phyloP scores from a whole-genome alignment of 2,329 filamentous ascomycete species.

The Trichoderma endophyticum region DNA sequence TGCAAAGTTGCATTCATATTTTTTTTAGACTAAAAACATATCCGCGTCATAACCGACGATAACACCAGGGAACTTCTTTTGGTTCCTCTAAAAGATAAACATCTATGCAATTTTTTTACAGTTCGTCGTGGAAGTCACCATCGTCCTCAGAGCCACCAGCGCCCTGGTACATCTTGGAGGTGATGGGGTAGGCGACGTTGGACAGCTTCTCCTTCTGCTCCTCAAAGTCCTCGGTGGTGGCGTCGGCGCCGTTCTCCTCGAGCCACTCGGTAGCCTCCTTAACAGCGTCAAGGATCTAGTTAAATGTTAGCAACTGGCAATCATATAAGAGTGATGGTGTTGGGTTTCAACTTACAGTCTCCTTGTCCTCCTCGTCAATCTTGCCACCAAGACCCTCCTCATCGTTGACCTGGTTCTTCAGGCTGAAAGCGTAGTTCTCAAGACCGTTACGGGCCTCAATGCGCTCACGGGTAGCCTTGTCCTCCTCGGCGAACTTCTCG shows the following conservation, averaged over 20 bases:
- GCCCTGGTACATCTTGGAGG: constrained; percentile 87
- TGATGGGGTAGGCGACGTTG: constrained; percentile 96
- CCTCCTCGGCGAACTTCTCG: constrained; percentile 98
- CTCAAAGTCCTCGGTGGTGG: constrained; percentile 90
- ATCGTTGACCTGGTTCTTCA: constrained; percentile 99
- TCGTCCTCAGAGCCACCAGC: constrained; percentile 61
- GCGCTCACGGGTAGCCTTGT: constrained; percentile 96
- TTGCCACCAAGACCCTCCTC: constrained; percentile 96
- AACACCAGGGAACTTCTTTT: constrained; percentile 26
- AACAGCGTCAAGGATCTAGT: constrained; percentile 80
- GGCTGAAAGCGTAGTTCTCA: constrained; percentile 98
- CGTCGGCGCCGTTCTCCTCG: constrained; percentile 85
- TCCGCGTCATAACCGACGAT: constrained; percentile 28
- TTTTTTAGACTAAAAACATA: constrained; percentile 15
- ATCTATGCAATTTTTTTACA: constrained; percentile 58
- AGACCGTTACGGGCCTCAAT: constrained; percentile 95
- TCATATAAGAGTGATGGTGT: not conserved
- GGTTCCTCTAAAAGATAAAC: constrained; percentile 19
- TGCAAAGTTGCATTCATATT: constrained; percentile 23
- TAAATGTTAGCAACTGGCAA: constrained; percentile 38
- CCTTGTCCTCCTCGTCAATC: constrained; percentile 98
- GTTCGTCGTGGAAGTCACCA: constrained; percentile 72
- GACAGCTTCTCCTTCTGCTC: constrained; percentile 99
- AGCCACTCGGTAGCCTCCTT: constrained; percentile 98
- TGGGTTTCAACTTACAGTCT: constrained; percentile 63